Conservation (phyloP, 768 basidiomycete genomes). For the Boletales sp. region DNA sequence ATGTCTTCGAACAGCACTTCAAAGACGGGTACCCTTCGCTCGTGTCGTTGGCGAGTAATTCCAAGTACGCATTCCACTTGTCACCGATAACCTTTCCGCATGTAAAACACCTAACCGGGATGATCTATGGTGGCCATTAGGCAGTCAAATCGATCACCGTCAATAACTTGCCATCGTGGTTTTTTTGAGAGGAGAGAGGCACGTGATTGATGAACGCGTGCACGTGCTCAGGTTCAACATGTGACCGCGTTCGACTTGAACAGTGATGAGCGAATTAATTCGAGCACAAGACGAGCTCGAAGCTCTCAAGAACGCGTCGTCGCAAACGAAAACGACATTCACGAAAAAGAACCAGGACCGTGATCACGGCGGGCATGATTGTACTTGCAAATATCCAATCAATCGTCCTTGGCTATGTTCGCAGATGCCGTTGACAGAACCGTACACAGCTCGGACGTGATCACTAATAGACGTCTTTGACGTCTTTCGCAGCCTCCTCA, state of each 20-base stretch:
- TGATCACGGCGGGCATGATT: slow-evolving; percentile 56
- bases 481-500: slow-evolving; percentile 77
- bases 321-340: slow-evolving; percentile 61
- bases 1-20: no score
- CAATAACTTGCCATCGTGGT: slow-evolving; percentile 23
- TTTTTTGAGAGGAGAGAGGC: background rate
- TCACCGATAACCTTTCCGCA: slow-evolving; percentile 98
- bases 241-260: no score
- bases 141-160: background rate
- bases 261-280: no score
- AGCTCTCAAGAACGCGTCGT: slow-evolving; percentile 53
- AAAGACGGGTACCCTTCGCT: slow-evolving; percentile 74
- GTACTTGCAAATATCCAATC: background rate
- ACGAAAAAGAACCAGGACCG: slow-evolving; percentile 48
- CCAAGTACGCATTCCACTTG: slow-evolving; percentile 89
- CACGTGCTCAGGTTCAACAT: no score
- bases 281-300: no score
- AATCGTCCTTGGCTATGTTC: slow-evolving; percentile 9
- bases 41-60: slow-evolving; percentile 73
- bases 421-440: slow-evolving; percentile 79
- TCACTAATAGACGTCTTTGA: slow-evolving; percentile 75
- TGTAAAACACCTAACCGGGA: slow-evolving; percentile 93
- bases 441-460: slow-evolving; percentile 69
- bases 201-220: slow-evolving; percentile 11
- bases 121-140: slow-evolving; percentile 58